phyloP scores from a whole-genome alignment of 768 basidiomycete species.

The Trichaptum fuscoviolaceum region DNA sequence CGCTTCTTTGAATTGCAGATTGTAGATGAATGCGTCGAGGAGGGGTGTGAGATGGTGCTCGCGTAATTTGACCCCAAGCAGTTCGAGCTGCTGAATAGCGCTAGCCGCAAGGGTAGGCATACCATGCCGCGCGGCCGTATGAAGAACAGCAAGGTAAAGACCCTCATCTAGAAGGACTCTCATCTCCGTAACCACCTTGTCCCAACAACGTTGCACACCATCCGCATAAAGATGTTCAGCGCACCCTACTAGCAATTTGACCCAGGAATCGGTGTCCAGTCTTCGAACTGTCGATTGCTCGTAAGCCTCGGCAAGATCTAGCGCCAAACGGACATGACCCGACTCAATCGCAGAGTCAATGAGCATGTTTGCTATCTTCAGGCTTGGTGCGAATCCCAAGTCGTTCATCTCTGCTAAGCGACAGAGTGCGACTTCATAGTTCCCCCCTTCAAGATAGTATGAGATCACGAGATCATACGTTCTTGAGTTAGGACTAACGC shows the following conservation, averaged over 20 bases:
- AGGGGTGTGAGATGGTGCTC: conserved; percentile 79
- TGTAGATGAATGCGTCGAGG: conserved; percentile 65
- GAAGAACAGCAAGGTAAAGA: conserved; percentile 58
- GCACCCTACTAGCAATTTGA: conserved; percentile 43
- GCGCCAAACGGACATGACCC: conserved; percentile 58
- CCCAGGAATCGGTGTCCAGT: conserved; percentile 54
- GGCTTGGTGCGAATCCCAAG: conserved; percentile 43
- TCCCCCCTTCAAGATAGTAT: conserved; percentile 38
- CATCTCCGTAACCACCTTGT: conserved; percentile 45
- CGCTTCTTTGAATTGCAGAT: conserved; percentile 55
- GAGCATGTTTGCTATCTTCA: conserved; percentile 45
- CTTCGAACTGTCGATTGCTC: conserved; percentile 51
- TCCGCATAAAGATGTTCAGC: conserved; percentile 41
- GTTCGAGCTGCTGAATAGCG: conserved; percentile 52
- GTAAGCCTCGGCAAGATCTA: conserved; percentile 62
- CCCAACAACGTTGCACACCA: conserved; percentile 63
- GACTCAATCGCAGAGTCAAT: conserved; percentile 48
- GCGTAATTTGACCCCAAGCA: conserved; percentile 40
- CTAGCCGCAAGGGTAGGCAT: conserved; percentile 63
- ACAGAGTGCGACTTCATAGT: conserved; percentile 63
- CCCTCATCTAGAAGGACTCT: conserved; percentile 70
- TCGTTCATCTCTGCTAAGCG: conserved; percentile 54
- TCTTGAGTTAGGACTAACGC: conserved; percentile 42
- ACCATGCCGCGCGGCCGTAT: conserved; percentile 71
- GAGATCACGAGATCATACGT: conserved; percentile 53